Conservation (phyloP, 306 rosid genomes). For the Acacia crassicarpa region DNA sequence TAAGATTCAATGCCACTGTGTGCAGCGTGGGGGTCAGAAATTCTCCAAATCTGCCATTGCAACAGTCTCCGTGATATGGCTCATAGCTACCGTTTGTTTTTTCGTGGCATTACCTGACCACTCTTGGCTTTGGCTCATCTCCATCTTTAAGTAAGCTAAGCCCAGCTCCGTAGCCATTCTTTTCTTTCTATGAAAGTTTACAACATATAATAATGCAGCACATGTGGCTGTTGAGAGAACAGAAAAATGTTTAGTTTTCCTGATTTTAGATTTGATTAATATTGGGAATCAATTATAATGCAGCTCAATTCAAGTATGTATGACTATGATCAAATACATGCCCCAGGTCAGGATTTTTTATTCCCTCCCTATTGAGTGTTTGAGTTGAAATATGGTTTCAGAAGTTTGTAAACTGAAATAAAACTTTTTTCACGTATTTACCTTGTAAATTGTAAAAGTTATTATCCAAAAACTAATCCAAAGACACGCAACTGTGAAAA, state of each 20-base stretch:
- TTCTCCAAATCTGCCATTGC: slow-evolving; percentile 33
- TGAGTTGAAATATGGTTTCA: too few relatives aligned
- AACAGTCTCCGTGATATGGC: slow-evolving; percentile 15
- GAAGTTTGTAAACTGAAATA: too few relatives aligned
- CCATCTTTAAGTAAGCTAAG: slow-evolving; percentile 48
- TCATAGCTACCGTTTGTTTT: slow-evolving; percentile 36
- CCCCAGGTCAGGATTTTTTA: slow-evolving; percentile 67
- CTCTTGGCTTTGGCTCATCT: slow-evolving; percentile 52
- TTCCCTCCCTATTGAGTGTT: not conserved
- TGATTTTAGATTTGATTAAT: not conserved
- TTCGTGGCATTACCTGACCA: slow-evolving; percentile 40
- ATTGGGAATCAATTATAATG: slow-evolving; percentile 24
- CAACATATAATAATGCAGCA: too few relatives aligned
- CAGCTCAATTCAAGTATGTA: slow-evolving; percentile 78
- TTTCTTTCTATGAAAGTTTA: not conserved
- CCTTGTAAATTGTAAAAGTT: too few relatives aligned
- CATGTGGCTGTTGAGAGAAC: too few relatives aligned
- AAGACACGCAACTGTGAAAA: too few relatives aligned
- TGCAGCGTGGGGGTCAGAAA: slow-evolving; percentile 43
- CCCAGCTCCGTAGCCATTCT: not conserved
- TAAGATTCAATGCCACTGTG: not conserved
- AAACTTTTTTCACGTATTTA: too few relatives aligned
- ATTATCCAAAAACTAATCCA: too few relatives aligned
- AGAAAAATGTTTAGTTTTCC: too few relatives aligned
- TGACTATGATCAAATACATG: slow-evolving; percentile 77